phyloP scores from a whole-genome alignment of 1,284 basidiomycete species.

The Puccinia triticina region DNA sequence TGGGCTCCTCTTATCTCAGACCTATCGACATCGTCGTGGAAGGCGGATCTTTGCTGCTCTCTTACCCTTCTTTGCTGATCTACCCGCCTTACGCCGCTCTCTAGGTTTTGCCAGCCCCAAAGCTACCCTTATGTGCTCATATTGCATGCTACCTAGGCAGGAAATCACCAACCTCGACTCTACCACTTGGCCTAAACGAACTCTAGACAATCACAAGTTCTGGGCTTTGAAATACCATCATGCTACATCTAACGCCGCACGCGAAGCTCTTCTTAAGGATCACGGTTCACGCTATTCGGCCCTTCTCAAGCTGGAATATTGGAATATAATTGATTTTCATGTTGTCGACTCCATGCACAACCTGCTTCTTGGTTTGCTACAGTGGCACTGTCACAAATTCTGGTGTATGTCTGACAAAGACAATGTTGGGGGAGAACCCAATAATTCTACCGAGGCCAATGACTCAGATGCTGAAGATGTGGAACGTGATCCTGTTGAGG shows the following conservation, averaged over 20 bases:
- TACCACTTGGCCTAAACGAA: neutral
- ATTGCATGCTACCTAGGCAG: constrained; percentile 24
- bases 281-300: constrained; percentile 32
- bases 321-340: constrained; percentile 38
- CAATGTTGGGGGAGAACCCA: too few species aligned
- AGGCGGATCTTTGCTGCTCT: constrained; percentile 30
- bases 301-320: constrained; percentile 17
- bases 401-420: constrained; percentile 36
- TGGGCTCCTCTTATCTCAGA: constrained; percentile 55
- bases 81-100: constrained; percentile 49
- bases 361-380: constrained; percentile 18
- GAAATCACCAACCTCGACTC: constrained; percentile 9
- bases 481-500: too few species aligned
- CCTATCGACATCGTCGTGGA: neutral
- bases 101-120: constrained; percentile 39
- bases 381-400: constrained; percentile 27
- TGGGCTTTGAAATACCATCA: neutral
- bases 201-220: neutral
- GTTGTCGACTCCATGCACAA: constrained; percentile 47
- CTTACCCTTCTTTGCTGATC: constrained; percentile 51
- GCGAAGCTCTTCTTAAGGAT: neutral
- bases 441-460: too few species aligned
- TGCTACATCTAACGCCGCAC: neutral
- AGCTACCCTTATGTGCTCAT: constrained; percentile 48
- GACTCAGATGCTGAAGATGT: too few species aligned